Evolutionary conservation across 176 grass and related monocot genomes (phyloP).

Genomic region (Olyra latifolia): DNA sequence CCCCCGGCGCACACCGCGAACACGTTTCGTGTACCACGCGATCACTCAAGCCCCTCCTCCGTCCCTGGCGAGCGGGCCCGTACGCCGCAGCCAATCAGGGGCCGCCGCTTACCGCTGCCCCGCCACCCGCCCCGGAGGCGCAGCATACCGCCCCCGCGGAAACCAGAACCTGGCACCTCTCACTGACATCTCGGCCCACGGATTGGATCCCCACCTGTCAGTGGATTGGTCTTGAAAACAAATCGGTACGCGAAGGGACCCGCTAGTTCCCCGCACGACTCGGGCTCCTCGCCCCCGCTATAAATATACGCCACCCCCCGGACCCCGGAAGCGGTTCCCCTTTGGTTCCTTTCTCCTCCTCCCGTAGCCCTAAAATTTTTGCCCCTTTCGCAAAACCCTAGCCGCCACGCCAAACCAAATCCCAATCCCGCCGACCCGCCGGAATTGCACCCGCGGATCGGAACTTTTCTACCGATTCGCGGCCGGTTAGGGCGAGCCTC

Average conservation of each 20-base stretch:
- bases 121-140: not conserved
- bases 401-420: constrained; percentile 56
- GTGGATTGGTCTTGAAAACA: rapidly evolving
- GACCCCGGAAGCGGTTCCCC: not conserved
- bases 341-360: not conserved
- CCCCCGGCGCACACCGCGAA: constrained; percentile 2
- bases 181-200: rapidly evolving
- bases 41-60: not conserved
- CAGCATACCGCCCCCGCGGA: not conserved
- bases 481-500: not conserved
- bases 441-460: constrained; percentile 19
- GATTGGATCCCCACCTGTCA: not conserved
- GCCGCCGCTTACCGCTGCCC: not conserved
- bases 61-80: constrained; percentile 12
- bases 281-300: constrained; percentile 28
- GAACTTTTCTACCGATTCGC: constrained; percentile 13
- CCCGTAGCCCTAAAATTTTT: not conserved
- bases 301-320: constrained; percentile 23
- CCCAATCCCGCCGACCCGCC: constrained; percentile 39
- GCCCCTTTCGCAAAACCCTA: constrained; percentile 43
- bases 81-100: not conserved
- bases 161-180: rapidly evolving
- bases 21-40: constrained; percentile 35
- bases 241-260: not conserved
- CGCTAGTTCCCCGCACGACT: constrained; percentile 40